Base-by-base conservation (phyloP, 192 early-diverging fungal species). In the Coemansia sp. region DNA sequence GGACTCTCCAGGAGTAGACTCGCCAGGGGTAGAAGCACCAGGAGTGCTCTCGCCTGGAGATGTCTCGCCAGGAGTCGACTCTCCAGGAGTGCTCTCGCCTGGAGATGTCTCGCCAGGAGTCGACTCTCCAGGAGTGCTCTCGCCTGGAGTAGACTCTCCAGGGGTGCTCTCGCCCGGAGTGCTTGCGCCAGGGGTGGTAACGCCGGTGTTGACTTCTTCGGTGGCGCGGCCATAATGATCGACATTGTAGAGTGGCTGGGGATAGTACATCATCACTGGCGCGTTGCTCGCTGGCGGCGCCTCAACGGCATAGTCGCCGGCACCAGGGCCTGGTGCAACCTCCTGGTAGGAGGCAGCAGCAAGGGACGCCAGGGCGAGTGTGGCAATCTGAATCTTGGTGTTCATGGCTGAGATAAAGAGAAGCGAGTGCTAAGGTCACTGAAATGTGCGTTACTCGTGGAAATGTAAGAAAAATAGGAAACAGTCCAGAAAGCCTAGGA, bases 311-410 rank as follows among this genome's bases (percentile, higher is more conserved):
- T 61, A 50, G 45, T 62, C 64, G 52, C 66, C 32, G 23, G 13
- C 61, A 11, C 48, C 63, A 26, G 26, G 26, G 15, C 48, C 65
- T n/a, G 73, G 73, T 0, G 67, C 67, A n/a, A 69, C 74, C 56
- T 81, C 79, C 26, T 72, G 69, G 62, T 76, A 75, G 23, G 79
- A 76, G 5, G 74, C 79, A n/a, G 74, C 26, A 16, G 79, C 79
- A 10, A 81, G 43, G 4, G 74, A 66, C 16, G 79, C 79, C 8
- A 81, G 60, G 13, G 79, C 73, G 67, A 81, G 61, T 23, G 79
- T 81, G 39, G 79, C 70, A 61, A 81, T 76, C 70, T 76, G 73
- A 39, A 81, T 76, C 74, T 81, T 81, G 79, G 70, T 70, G 41
- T 73, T 72, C 79, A 81, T 81, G 40, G 50, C 56, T 16, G 4